phyloP scores from a whole-genome alignment of 805 yeast species.

The Sugiyamaella smithiae region DNA sequence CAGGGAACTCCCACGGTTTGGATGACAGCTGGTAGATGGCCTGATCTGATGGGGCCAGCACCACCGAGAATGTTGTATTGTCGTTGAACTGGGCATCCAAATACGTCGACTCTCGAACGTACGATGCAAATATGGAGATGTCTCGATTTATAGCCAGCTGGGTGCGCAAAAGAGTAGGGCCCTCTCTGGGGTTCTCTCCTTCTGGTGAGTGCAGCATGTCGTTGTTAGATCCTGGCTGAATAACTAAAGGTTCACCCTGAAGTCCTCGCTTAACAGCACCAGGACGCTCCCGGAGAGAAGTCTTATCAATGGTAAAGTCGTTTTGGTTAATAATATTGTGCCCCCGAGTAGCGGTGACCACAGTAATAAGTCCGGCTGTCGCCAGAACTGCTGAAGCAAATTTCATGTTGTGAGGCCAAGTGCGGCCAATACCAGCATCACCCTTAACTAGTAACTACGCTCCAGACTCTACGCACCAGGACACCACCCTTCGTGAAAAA shows the following conservation, averaged over 20 bases:
- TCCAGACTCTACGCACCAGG: no score
- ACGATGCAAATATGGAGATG: conserved; percentile 63
- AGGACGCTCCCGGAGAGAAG: no score
- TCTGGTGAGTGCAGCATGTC: conserved; percentile 11
- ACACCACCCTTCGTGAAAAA: no score
- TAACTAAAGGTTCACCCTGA: neutral
- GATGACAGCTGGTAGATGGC: conserved; percentile 49
- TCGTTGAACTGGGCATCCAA: conserved; percentile 49
- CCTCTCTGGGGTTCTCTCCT: conserved; percentile 33
- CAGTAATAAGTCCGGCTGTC: neutral
- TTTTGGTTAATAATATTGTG: neutral
- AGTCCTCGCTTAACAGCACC: neutral
- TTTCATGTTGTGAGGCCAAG: no score
- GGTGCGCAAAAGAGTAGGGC: conserved; percentile 36
- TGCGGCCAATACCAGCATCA: no score
- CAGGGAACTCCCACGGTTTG: conserved; percentile 87
- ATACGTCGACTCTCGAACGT: conserved; percentile 60
- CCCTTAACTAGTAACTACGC: no score
- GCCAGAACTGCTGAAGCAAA: neutral
- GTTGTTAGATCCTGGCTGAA: neutral
- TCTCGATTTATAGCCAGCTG: conserved; percentile 41
- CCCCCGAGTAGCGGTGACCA: conserved; percentile 5
- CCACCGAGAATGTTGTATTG: conserved; percentile 42
- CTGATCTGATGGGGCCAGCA: conserved; percentile 69
- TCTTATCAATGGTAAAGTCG: neutral